phyloP scores from a whole-genome alignment of 352 stramenopile species.

The Globisporangium solare region DNA sequence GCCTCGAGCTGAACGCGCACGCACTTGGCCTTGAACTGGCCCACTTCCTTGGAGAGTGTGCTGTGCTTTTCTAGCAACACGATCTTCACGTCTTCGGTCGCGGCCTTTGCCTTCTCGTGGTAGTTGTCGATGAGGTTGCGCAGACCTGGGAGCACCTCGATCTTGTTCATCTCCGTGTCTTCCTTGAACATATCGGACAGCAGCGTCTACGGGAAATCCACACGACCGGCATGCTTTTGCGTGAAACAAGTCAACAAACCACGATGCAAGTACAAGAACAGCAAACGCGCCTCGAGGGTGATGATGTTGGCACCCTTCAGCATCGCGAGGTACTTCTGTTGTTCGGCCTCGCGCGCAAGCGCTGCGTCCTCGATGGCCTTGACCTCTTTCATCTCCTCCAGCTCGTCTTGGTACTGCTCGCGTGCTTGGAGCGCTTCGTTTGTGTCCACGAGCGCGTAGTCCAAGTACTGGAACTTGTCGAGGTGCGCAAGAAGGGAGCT shows the following conservation, averaged over 20 bases:
- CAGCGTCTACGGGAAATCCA: slow-evolving; percentile 46
- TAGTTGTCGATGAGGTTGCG: slow-evolving; percentile 90
- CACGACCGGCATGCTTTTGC: not conserved
- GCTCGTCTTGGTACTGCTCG: slow-evolving; percentile 90
- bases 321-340: slow-evolving; percentile 75
- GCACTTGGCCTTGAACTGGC: slow-evolving; percentile 57
- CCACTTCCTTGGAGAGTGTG: slow-evolving; percentile 48
- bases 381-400: slow-evolving; percentile 82
- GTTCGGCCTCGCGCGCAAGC: slow-evolving; percentile 64
- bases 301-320: slow-evolving; percentile 85
- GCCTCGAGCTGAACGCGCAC: slow-evolving; percentile 58
- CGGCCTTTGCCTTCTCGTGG: slow-evolving; percentile 73
- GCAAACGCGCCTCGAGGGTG: slow-evolving; percentile 56
- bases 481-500: slow-evolving; percentile 90
- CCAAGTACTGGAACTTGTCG: slow-evolving; percentile 91
- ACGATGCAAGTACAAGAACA: not conserved
- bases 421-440: slow-evolving; percentile 71
- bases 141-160: slow-evolving; percentile 85
- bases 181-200: slow-evolving; percentile 91
- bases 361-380: slow-evolving; percentile 82
- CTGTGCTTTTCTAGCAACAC: slow-evolving; percentile 74
- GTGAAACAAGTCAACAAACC: not conserved
- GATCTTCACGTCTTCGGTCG: slow-evolving; percentile 81
- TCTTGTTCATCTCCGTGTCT: slow-evolving; percentile 90
- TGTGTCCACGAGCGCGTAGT: slow-evolving; percentile 88